Conservation (phyloP, 768 basidiomycete species). For the Ramaria sp. region DNA sequence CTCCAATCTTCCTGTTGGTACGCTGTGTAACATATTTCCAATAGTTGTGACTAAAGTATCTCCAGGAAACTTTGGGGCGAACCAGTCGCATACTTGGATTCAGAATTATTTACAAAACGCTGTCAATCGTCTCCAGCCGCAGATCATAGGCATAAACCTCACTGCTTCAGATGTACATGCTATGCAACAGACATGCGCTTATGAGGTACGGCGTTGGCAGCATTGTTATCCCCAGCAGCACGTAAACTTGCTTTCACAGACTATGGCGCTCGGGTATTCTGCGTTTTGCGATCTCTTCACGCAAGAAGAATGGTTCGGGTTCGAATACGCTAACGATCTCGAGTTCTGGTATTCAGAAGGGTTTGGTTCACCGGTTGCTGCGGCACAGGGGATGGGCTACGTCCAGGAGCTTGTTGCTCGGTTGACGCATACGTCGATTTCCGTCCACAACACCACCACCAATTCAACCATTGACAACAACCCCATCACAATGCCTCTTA, state of each 20-base stretch:
- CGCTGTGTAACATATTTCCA: slow-evolving; percentile 15
- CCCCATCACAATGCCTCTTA: slow-evolving; percentile 56
- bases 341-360: slow-evolving; percentile 27
- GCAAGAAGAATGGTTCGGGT: slow-evolving; percentile 40
- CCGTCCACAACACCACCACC: slow-evolving; percentile 65
- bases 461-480: slow-evolving; percentile 73
- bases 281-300: slow-evolving; percentile 41
- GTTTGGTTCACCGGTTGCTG: slow-evolving; percentile 32
- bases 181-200: slow-evolving; percentile 30
- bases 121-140: slow-evolving; percentile 14
- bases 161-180: slow-evolving; percentile 19
- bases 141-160: slow-evolving; percentile 20
- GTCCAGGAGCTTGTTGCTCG: slow-evolving; percentile 34
- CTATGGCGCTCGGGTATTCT: slow-evolving; percentile 40
- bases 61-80: slow-evolving; percentile 16
- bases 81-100: slow-evolving; percentile 25
- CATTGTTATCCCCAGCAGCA: background rate
- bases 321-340: slow-evolving; percentile 28
- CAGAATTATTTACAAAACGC: slow-evolving; percentile 28
- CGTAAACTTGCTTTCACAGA: slow-evolving; percentile 15
- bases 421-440: slow-evolving; percentile 50
- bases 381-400: slow-evolving; percentile 29
- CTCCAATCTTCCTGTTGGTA: background rate
- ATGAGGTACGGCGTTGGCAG: slow-evolving; percentile 21
- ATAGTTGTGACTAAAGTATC: slow-evolving; percentile 13